Base-by-base conservation (phyloP, 257 asterid genomes). In the Coffea eugenioides region DNA sequence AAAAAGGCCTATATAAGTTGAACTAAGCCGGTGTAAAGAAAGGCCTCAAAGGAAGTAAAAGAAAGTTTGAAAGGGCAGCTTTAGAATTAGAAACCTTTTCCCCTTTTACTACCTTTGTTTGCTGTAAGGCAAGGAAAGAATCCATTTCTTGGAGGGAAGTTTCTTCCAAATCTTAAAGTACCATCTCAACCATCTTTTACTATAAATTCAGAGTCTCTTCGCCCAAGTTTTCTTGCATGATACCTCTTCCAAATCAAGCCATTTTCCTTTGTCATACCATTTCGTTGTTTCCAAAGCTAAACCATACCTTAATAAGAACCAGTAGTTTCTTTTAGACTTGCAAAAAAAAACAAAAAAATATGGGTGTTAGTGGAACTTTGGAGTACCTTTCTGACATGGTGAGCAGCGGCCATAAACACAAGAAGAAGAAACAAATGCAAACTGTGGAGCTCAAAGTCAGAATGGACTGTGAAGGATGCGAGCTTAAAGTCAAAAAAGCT, bases 391-490 rank as follows among this genome's bases (percentile, higher is more conserved):
- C 95, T 41, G 97, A 94, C 36, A 71, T 92, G 66, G 86, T 90
- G 86, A 87, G 92, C 88, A 90, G 87, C 77, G 49, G 77, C 10
- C 91, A 83, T 8, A 90, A 84, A 62, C 84, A 86, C 86, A 92
- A 88, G 83, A 93, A 85, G 91, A 85, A 82, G 90, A 94, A 91
- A 84, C 97, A 89, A 76, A 79, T 84, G 6, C 94, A 90, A 68
- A 92, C 97, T 21, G 94, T 92, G 25, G 85, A 90, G 43, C 94
- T 94, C 86, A 94, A 94, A 80, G 92, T 94, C 57, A 94, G 94
- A 83, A 94, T 94, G 97, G 98, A 94, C 51, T 94, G 98, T 85
- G 97, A 92, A 83, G 98, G 98, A 65, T 94, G 98, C 78, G 97
- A 94, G 75, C 93, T 89, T 56, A 92, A 90, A 89, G 95, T 94